Conservation (phyloP, 208 protist species). For the Leishmania amazonensis region DNA sequence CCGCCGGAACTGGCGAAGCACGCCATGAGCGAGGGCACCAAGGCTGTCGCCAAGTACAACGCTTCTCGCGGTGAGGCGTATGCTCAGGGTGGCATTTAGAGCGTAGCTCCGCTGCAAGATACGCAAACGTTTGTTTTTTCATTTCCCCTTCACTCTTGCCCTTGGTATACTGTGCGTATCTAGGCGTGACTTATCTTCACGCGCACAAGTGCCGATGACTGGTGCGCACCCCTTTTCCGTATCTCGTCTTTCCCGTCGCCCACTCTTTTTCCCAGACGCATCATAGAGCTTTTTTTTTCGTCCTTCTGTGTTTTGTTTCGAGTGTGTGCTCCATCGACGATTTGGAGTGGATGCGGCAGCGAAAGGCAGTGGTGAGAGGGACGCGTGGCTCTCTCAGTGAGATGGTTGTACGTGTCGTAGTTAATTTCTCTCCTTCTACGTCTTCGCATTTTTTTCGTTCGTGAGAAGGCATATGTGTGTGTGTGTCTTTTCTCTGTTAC, state of each 20-base stretch:
- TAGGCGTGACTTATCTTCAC: background rate
- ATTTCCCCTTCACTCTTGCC: background rate
- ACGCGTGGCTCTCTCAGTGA: background rate
- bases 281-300: background rate
- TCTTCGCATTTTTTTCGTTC: background rate
- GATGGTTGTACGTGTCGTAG: background rate
- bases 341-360: background rate
- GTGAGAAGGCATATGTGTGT: background rate
- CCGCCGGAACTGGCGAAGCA: conserved; percentile 99
- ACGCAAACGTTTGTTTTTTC: background rate
- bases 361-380: background rate
- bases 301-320: background rate
- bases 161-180: background rate
- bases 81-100: conserved; percentile 61
- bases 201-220: background rate
- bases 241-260: background rate
- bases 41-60: conserved; percentile 98
- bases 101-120: background rate
- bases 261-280: background rate
- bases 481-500: background rate
- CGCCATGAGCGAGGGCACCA: conserved; percentile 99
- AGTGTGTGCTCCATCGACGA: background rate
- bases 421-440: background rate
- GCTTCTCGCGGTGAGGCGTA: conserved; percentile 78
- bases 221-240: background rate